Conservation (phyloP, 75 land plant species). For the Sequoiadendron giganteum region DNA sequence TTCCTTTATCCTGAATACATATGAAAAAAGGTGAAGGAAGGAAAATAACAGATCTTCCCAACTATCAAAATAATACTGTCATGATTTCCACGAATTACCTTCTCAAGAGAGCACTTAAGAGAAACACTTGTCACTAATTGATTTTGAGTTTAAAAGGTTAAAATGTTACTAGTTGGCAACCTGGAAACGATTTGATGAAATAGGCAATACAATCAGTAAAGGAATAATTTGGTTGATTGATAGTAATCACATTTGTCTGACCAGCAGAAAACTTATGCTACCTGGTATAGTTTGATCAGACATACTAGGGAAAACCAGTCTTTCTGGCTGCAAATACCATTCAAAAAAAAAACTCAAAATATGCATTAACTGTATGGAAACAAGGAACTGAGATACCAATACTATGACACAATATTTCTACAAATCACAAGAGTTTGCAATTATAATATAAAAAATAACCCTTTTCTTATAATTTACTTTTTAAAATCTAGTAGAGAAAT, state of each 20-base stretch:
- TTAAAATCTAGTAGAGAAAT: background rate
- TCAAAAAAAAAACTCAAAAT: no score
- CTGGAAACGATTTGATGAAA: background rate
- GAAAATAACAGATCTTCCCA: background rate
- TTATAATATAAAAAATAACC: background rate
- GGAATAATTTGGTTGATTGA: background rate
- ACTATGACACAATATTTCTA: no score
- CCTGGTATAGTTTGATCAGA: background rate
- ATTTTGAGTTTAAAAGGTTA: background rate
- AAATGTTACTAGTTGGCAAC: background rate
- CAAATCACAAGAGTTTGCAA: background rate
- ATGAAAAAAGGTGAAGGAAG: background rate
- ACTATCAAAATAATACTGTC: background rate
- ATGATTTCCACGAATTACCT: no score
- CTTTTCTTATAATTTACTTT: background rate
- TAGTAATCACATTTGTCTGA: background rate
- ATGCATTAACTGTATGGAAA: no score
- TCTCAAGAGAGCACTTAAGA: background rate
- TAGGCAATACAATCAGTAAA: background rate
- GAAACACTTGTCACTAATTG: background rate
- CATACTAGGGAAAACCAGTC: background rate
- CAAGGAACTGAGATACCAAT: background rate
- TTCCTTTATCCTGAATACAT: background rate
- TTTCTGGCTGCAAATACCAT: background rate
- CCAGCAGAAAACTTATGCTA: background rate